These are phyloP conservation scores for cucumber (Cucumis sativus) DNA, from an alignment of 306 rosid species.

Conservation along the genomic window Cucumber_9930_V3 NC_026657.2:32251001-32251500, in stretches of 20 bases:
- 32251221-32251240: constrained; percentile 15
- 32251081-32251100: constrained; percentile 17
- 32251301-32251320: constrained; percentile 5
- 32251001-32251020: not conserved
- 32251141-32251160: constrained; percentile 15
- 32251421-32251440: constrained; percentile 19
- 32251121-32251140: constrained; percentile 18
- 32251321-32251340: not conserved
- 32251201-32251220: constrained; percentile 9
- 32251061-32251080: constrained; percentile 22
- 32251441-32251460: constrained; percentile 1
- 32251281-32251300: constrained; percentile 13
- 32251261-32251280: constrained; percentile 10
- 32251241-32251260: constrained; percentile 1
- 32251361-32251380: constrained; percentile 11
- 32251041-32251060: constrained; percentile 5
- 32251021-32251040: not conserved
- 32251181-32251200: constrained; percentile 12
- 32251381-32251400: not conserved
- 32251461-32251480: constrained; percentile 18
- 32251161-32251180: constrained; percentile 9
- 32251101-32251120: constrained; percentile 15
- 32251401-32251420: constrained; percentile 8
- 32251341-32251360: not conserved
- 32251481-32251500: constrained; percentile 6